phyloP scores from a whole-genome alignment of 2,329 filamentous ascomycete genomes.

The Phialophora verrucosa region DNA sequence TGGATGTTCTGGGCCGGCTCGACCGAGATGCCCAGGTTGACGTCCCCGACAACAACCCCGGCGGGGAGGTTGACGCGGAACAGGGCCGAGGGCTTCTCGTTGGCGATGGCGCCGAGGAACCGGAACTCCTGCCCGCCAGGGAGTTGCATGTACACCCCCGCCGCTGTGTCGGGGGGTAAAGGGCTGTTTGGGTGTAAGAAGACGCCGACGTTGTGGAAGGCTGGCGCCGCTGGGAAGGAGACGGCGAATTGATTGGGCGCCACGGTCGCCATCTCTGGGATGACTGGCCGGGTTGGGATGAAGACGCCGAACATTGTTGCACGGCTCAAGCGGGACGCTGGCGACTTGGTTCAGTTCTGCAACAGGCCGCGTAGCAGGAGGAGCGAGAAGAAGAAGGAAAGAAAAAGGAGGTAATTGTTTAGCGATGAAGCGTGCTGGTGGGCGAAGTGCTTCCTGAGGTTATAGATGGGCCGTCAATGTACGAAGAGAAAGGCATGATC shows the following conservation, averaged over 20 bases:
- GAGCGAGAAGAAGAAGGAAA: not conserved
- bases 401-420: not conserved
- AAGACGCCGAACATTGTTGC: conserved; percentile 65
- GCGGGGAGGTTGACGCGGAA: conserved; percentile 70
- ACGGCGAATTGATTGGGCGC: conserved; percentile 65
- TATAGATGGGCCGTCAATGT: not conserved
- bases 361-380: not conserved
- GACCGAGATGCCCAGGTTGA: conserved; percentile 72
- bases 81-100: conserved; percentile 88
- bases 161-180: conserved; percentile 77
- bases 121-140: conserved; percentile 69
- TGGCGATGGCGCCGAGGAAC: conserved; percentile 86
- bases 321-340: not conserved
- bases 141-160: conserved; percentile 87
- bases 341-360: not conserved
- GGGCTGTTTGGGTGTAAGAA: conserved; percentile 81
- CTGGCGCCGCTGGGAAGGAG: conserved; percentile 66
- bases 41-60: conserved; percentile 35
- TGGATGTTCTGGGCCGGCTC: conserved; percentile 77
- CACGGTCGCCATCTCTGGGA: conserved; percentile 60
- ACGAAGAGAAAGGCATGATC: not conserved
- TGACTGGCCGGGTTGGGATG: conserved; percentile 64
- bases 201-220: conserved; percentile 78
- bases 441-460: not conserved
- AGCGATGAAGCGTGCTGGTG: not conserved